These are phyloP conservation scores for Graphilbum ipis-grandicollis DNA, from an alignment of 2,329 filamentous ascomycete genomes.

Conservation along the genomic window DNA sequence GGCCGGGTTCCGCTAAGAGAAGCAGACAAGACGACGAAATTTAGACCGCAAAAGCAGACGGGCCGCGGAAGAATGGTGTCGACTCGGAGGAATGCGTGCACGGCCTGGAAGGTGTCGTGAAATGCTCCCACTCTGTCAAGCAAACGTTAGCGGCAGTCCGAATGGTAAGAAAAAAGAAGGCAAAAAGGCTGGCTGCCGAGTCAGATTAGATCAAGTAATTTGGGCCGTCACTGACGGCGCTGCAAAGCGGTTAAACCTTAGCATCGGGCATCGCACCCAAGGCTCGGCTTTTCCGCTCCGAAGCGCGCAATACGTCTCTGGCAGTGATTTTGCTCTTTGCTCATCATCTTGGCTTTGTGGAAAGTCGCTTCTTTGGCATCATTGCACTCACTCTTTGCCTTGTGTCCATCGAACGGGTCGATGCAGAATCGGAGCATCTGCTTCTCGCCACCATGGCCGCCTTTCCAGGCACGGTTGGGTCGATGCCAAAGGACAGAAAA, in stretches of 20 bases:
- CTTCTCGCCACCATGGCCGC: too few relatives aligned
- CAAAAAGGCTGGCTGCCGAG: constrained; percentile 12
- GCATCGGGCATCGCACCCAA: constrained; percentile 14
- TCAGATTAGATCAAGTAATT: constrained; percentile 51
- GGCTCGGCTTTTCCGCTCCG: constrained; percentile 29
- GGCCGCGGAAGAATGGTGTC: too few relatives aligned
- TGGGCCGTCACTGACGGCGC: constrained; percentile 23
- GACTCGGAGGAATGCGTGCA: constrained; percentile 29
- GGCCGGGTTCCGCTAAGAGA: too few relatives aligned
- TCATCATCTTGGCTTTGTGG: constrained; percentile 9
- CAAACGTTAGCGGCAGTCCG: constrained; percentile 15
- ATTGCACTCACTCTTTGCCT: too few relatives aligned
- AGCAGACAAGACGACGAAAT: too few relatives aligned
- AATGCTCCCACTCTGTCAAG: too few relatives aligned
- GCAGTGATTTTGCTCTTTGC: constrained; percentile 21
- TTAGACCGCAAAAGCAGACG: too few relatives aligned
- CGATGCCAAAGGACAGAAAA: too few relatives aligned
- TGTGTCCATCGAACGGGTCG: too few relatives aligned
- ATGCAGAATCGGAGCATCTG: too few relatives aligned
- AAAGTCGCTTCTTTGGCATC: too few relatives aligned
- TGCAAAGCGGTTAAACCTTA: constrained; percentile 28
- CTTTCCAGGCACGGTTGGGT: too few relatives aligned
- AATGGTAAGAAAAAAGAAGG: constrained; percentile 4
- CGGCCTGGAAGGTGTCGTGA: constrained; percentile 29
- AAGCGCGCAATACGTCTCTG: constrained; percentile 18